A percentile compares a stretch with the other conserved stretches of the same genome.
These are phyloP conservation scores for Sporothrix luriei DNA, from an alignment of 2,329 filamentous ascomycete species.

Conservation along the genomic window DNA sequence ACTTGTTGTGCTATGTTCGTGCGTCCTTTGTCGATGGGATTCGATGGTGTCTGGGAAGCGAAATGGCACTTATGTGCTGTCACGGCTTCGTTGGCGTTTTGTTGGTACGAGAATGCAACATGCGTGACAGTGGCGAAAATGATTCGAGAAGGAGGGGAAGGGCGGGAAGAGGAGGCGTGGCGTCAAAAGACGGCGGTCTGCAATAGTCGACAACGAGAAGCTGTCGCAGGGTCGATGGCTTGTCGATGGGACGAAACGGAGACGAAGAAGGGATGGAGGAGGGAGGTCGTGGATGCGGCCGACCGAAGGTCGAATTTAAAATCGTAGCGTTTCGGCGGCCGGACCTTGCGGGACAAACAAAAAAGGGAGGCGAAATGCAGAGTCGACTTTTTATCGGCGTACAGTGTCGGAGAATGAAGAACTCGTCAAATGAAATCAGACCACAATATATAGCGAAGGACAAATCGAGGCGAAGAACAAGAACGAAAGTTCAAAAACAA, in stretches of 20 bases:
- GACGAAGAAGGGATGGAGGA: neutral
- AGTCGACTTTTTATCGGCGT: neutral
- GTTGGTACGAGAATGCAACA: conserved; percentile 12
- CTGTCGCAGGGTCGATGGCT: neutral
- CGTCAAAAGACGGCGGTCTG: conserved; percentile 21
- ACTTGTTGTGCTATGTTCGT: neutral
- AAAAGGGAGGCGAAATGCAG: conserved; percentile 21
- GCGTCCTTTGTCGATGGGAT: neutral
- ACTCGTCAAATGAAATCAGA: conserved; percentile 2
- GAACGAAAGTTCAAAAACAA: neutral
- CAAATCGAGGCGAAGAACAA: neutral
- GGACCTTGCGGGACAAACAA: conserved; percentile 14
- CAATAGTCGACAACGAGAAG: conserved; percentile 15
- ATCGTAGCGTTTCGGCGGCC: conserved; percentile 19
- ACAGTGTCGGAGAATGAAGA: neutral
- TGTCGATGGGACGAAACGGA: neutral
- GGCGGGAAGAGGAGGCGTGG: conserved; percentile 21
- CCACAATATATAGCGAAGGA: neutral
- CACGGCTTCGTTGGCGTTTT: neutral
- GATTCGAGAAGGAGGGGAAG: neutral
- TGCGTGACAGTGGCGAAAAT: conserved; percentile 25
- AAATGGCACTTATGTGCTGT: neutral
- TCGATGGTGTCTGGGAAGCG: neutral
- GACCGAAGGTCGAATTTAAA: neutral
- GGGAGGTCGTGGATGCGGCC: neutral